Evolutionary conservation across 768 basidiomycete genomes (phyloP).

Genomic region (Pluteus cervinus): DNA sequence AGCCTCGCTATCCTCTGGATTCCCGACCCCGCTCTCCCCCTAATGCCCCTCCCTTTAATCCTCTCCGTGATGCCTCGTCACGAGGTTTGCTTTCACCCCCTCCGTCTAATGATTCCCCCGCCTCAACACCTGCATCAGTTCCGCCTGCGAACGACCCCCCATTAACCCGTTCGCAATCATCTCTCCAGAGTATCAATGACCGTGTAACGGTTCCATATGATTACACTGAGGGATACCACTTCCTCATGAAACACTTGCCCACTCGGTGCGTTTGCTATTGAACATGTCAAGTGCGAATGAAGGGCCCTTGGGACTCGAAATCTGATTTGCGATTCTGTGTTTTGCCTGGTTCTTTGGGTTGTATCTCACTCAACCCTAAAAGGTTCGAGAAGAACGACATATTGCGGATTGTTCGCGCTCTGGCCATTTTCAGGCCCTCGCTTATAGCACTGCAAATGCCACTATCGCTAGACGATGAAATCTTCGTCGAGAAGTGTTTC

Average conservation of each 20-base stretch:
- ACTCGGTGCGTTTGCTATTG: constrained; percentile 56
- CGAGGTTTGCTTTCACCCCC: constrained; percentile 32
- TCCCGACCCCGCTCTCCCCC: constrained; percentile 31
- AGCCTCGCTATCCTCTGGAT: constrained; percentile 50
- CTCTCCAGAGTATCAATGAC: constrained; percentile 56
- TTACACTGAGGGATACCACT: constrained; percentile 95
- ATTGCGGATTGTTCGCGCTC: constrained; percentile 85
- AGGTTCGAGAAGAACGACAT: constrained; percentile 98
- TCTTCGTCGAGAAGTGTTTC: constrained; percentile 94
- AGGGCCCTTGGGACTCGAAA: constrained; percentile 36
- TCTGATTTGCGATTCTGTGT: constrained; percentile 27
- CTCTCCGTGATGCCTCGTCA: constrained; percentile 22
- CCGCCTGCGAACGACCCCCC: constrained; percentile 32
- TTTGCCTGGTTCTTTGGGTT: constrained; percentile 13
- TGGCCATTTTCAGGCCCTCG: constrained; percentile 94
- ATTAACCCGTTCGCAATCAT: constrained; percentile 24
- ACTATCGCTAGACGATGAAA: constrained; percentile 90
- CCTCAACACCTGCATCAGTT: constrained; percentile 30
- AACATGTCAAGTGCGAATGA: constrained; percentile 37
- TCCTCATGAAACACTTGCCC: constrained; percentile 90
- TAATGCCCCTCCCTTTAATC: constrained; percentile 23
- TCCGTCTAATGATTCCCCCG: constrained; percentile 34
- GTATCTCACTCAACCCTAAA: constrained; percentile 15
- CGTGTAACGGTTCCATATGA: constrained; percentile 78
- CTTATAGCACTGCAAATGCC: constrained; percentile 98